A percentile compares a stretch with the other conserved stretches of the same genome.
These are phyloP conservation scores for Conticribra weissflogii DNA, from an alignment of 108 stramenopile genomes.

Conservation along the genomic window DNA sequence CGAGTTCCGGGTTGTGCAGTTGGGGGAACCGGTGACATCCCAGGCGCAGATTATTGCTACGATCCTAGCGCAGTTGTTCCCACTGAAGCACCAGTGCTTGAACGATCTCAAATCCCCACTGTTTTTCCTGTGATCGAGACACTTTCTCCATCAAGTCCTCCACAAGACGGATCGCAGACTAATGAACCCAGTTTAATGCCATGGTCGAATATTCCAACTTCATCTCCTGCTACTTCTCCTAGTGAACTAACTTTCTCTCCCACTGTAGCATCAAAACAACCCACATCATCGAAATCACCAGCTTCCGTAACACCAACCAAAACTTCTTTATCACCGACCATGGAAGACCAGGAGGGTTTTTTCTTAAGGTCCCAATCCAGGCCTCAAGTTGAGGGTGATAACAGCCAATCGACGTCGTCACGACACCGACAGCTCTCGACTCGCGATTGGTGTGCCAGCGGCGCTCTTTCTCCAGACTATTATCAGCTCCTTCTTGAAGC, in stretches of 20 bases:
- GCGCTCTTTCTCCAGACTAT: slow-evolving; percentile 44
- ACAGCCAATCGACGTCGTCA: not conserved
- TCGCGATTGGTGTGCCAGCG: slow-evolving; percentile 37
- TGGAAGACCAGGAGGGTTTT: not conserved
- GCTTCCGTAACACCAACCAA: not conserved
- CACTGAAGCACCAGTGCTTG: no score
- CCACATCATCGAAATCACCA: not conserved
- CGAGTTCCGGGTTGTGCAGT: slow-evolving; percentile 59
- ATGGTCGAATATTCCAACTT: no score
- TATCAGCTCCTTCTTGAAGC: slow-evolving; percentile 37
- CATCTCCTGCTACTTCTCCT: no score
- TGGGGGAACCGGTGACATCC: slow-evolving; percentile 46
- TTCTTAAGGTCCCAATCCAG: slow-evolving; percentile 8
- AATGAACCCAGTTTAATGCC: no score
- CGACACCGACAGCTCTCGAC: not conserved
- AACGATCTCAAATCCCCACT: no score
- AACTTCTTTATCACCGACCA: not conserved
- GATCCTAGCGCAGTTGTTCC: no score
- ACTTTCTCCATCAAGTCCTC: not conserved
- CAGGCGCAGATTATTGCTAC: slow-evolving; percentile 47
- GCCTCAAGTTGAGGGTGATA: not conserved
- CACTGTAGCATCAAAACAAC: not conserved
- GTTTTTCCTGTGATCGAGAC: no score
- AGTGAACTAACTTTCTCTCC: no score
- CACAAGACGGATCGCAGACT: not conserved